A percentile compares a stretch with the other conserved stretches of the same genome.
phyloP scores from a whole-genome alignment of 805 yeast species.

The Candida maris region DNA sequence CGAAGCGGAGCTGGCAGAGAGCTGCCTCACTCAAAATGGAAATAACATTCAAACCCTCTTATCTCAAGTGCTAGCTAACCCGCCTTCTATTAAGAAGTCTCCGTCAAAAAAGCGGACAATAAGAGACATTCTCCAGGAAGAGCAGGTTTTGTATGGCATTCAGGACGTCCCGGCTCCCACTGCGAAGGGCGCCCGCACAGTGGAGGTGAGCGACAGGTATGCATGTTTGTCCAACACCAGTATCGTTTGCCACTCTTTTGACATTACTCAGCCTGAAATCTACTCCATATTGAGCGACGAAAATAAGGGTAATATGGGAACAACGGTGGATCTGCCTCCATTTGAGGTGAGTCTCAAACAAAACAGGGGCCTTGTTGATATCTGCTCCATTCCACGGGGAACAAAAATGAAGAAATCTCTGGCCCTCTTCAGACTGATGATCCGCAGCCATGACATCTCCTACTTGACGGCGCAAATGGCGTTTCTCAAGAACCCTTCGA shows the following conservation, averaged over 20 bases:
- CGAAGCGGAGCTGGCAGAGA: background rate
- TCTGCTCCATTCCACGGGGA: conserved; percentile 6
- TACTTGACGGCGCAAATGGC: conserved; percentile 12
- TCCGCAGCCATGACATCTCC: conserved; percentile 9
- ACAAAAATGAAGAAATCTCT: conserved; percentile 6
- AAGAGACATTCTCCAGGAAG: conserved; percentile 16
- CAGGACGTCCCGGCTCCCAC: conserved; percentile 1
- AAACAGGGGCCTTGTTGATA: conserved; percentile 4
- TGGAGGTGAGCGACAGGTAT: conserved; percentile 1
- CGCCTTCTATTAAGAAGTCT: conserved; percentile 6
- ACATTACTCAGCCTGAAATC: background rate
- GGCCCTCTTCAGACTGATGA: conserved; percentile 4
- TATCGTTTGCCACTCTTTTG: conserved; percentile 5
- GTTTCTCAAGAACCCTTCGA: conserved; percentile 5
- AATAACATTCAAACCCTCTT: conserved; percentile 2
- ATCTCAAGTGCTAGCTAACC: background rate
- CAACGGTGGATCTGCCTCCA: background rate
- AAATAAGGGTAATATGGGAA: background rate
- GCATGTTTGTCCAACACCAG: conserved; percentile 4
- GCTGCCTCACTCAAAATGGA: background rate
- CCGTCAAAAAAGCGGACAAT: conserved; percentile 12
- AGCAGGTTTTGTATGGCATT: conserved; percentile 14
- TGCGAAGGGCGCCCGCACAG: background rate
- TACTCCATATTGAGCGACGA: conserved; percentile 1
- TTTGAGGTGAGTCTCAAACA: conserved; percentile 11